Evolutionary conservation across 106 monocot species (phyloP).

Genomic region (Dioscorea alata): DNA sequence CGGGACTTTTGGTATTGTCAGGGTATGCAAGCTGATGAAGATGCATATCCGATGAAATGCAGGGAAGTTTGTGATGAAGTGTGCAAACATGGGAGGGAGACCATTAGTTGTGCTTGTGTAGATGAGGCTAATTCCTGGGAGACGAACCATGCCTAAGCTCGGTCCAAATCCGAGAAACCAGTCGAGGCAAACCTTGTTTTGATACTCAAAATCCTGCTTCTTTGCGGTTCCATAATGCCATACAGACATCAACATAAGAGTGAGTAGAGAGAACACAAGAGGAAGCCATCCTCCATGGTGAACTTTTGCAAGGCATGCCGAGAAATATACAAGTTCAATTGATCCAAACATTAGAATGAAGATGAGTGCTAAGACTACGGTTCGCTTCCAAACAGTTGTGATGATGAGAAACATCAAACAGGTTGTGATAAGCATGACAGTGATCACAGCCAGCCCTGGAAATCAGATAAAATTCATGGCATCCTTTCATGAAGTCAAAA

Average conservation of each 20-base stretch:
- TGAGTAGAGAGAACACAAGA: constrained; percentile 42
- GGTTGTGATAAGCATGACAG: constrained; percentile 84
- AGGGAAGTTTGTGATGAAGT: constrained; percentile 80
- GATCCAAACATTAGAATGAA: constrained; percentile 54
- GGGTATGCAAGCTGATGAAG: constrained; percentile 45
- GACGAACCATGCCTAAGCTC: constrained; percentile 49
- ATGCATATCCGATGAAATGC: constrained; percentile 67
- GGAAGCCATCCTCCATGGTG: constrained; percentile 75
- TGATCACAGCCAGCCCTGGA: constrained; percentile 69
- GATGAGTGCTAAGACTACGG: constrained; percentile 24
- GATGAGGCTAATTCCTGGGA: constrained; percentile 64
- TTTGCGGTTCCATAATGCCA: constrained; percentile 75
- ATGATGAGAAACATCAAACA: constrained; percentile 83
- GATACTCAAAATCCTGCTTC: constrained; percentile 47
- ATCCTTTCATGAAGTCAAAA: background rate
- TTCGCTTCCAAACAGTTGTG: constrained; percentile 57
- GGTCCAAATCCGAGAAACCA: constrained; percentile 33
- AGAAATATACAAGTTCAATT: constrained; percentile 70
- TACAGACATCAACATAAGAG: constrained; percentile 33
- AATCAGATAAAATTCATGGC: background rate
- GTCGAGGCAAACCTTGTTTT: constrained; percentile 63
- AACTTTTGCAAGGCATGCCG: constrained; percentile 60
- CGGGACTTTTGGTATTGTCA: constrained; percentile 44
- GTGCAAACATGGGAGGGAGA: constrained; percentile 68
- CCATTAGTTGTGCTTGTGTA: constrained; percentile 31